Evolutionary conservation across 805 yeast species (phyloP).

Genomic region (Lipomyces japonicus): DNA sequence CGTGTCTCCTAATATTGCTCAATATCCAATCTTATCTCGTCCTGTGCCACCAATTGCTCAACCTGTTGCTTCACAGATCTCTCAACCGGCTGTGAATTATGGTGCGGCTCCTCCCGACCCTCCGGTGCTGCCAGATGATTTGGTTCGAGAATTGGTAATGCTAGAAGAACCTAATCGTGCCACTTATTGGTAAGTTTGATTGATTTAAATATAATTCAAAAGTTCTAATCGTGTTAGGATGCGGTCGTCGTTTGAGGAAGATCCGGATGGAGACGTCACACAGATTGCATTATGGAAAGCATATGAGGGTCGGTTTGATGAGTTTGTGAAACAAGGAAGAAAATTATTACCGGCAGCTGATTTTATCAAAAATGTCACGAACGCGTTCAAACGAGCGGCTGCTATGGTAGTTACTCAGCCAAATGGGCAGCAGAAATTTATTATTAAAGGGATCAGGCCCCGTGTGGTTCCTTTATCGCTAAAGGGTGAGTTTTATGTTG

Average conservation of each 20-base stretch:
- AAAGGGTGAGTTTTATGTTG: constrained; percentile 25
- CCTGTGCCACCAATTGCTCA: too few species aligned
- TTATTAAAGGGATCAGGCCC: constrained; percentile 92
- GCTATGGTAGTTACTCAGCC: constrained; percentile 84
- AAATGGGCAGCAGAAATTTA: constrained; percentile 70
- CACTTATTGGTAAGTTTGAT: constrained; percentile 60
- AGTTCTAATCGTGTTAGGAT: constrained; percentile 38
- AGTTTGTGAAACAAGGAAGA: constrained; percentile 49
- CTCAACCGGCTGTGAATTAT: constrained; percentile 48
- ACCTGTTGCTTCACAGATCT: constrained; percentile 38
- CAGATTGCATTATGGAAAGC: constrained; percentile 95
- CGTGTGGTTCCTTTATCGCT: constrained; percentile 46
- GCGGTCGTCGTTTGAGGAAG: constrained; percentile 83
- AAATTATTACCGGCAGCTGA: constrained; percentile 90
- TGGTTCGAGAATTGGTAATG: constrained; percentile 57
- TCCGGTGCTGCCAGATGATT: constrained; percentile 54
- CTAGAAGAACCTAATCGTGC: constrained; percentile 87
- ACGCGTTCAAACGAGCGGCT: constrained; percentile 69
- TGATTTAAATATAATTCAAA: not conserved
- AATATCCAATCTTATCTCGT: too few species aligned
- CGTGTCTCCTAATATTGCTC: too few species aligned
- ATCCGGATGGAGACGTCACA: constrained; percentile 76
- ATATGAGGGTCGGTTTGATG: constrained; percentile 81
- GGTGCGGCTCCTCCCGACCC: constrained; percentile 62
- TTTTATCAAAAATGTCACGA: constrained; percentile 88